Percentiles rank a stretch among this genome's conserved stretches.
phyloP scores from a whole-genome alignment of 2,329 filamentous ascomycete species.

The Paramyrothecium roridum region DNA sequence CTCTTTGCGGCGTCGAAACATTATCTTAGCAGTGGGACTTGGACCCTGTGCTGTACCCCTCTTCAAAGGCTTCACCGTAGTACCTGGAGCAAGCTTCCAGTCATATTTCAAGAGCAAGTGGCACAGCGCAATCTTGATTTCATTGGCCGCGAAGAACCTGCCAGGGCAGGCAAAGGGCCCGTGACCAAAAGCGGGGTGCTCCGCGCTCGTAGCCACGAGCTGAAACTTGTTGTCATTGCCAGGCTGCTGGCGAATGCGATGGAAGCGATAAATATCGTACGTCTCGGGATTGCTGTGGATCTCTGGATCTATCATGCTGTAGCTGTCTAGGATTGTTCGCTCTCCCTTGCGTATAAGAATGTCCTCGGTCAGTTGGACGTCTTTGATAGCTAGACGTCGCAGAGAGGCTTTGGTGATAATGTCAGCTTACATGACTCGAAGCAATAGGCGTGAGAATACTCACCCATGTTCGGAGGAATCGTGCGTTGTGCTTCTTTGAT shows the following conservation, averaged over 20 bases:
- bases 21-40: not conserved
- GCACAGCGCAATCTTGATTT: conserved; percentile 31
- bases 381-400: conserved; percentile 4
- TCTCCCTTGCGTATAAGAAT: conserved; percentile 16
- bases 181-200: conserved; percentile 34
- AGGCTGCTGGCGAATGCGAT: conserved; percentile 18
- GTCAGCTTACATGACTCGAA: not conserved
- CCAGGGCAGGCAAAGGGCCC: conserved; percentile 39
- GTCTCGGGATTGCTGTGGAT: conserved; percentile 17
- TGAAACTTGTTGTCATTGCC: conserved; percentile 21
- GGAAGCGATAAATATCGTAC: conserved; percentile 24
- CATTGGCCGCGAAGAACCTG: conserved; percentile 37
- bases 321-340: conserved; percentile 11
- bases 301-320: conserved; percentile 15
- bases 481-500: conserved; percentile 9
- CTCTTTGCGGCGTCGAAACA: not conserved
- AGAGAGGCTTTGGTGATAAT: not conserved
- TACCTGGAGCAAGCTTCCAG: not conserved
- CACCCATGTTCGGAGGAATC: not conserved
- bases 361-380: conserved; percentile 11
- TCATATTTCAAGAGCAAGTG: conserved; percentile 27
- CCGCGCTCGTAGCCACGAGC: conserved; percentile 27
- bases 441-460: too few species aligned
- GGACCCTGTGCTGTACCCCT: not conserved
- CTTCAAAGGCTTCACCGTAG: not conserved